Base-by-base conservation (phyloP, 2,329 filamentous ascomycete genomes). In the Phaeosphaeriaceae sp. region DNA sequence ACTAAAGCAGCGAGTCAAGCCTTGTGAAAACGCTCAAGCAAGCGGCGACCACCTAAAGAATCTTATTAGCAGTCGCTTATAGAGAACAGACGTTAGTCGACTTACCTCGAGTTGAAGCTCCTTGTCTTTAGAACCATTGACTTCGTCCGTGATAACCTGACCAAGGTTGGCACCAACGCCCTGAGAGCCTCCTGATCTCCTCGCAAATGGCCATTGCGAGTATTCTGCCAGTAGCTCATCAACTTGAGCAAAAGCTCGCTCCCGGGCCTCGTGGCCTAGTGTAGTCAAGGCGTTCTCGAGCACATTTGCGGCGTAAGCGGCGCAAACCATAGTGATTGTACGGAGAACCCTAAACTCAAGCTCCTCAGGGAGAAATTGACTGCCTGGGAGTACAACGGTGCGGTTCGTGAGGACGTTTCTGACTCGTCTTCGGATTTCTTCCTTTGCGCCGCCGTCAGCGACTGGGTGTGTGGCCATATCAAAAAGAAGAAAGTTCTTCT, bases 381-480 rank as follows among this genome's bases (percentile, higher is more conserved):
- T 92, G 48, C 83, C 81, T 38, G 90, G 88, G 32, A 99, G 85
- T 38, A 97, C 92, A 52, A 97, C 90, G 42, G 94, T 99, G 66
- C 94, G 88, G 77, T 92, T 92, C 53, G 91, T 97, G 60, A 97
- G 87, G 52, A 97, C 86, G 72, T 90, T 96, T 71, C 93, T 88
- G 60, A 97, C 93, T 65, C 94, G 88, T 71, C 90, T 87, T 66
- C 94, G 86, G 68, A 99, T 94, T 79, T 99, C 94, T 70, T 97
- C 94, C 80, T 99, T 99, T 68, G 94, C 94, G 68, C 91, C 93
- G 60, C 92, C 89, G 68, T 99, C 94, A 58, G 92, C 93, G 50
- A 99, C 92, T 34, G 94, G 94, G 75, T 99, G 94, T 58, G 94
- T 99, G 49, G 94, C 94, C 94, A 99, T 99, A 79, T 99, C 94